Conservation (phyloP, 179 eudicot species). For the Corrigiola litoralis region DNA sequence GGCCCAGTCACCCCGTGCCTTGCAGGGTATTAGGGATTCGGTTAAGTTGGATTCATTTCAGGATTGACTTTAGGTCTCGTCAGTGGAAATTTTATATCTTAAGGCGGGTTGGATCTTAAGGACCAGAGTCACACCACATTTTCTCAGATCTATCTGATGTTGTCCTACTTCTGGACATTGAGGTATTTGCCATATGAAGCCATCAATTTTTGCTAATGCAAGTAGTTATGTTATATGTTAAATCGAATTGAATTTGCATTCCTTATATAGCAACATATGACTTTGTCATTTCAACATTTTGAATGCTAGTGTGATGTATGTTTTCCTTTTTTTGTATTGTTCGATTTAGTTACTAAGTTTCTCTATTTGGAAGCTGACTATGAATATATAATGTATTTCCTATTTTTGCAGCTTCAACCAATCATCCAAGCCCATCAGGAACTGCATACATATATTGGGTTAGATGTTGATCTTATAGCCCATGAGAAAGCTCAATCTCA, state of each 20-base stretch:
- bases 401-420: too few relatives aligned
- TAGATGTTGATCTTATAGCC: constrained; percentile 91
- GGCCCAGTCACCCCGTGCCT: too few relatives aligned
- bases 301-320: not conserved
- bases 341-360: not conserved
- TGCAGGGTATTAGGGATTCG: too few relatives aligned
- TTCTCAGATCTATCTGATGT: not conserved
- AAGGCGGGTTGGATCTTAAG: too few relatives aligned
- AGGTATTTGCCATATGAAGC: not conserved
- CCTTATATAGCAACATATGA: not conserved
- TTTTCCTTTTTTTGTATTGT: too few relatives aligned
- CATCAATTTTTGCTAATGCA: not conserved
- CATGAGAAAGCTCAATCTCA: constrained; percentile 59
- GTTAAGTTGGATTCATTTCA: too few relatives aligned
- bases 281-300: not conserved
- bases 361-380: constrained; percentile 8
- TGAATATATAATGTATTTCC: too few relatives aligned
- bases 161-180: not conserved
- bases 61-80: too few relatives aligned
- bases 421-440: constrained; percentile 83
- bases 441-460: constrained; percentile 64
- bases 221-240: not conserved
- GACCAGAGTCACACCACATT: too few relatives aligned
- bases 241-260: not conserved
- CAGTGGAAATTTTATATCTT: too few relatives aligned